Base-by-base conservation (phyloP, 192 early-diverging fungal species). In the Fimicolochytrium jonesii region DNA sequence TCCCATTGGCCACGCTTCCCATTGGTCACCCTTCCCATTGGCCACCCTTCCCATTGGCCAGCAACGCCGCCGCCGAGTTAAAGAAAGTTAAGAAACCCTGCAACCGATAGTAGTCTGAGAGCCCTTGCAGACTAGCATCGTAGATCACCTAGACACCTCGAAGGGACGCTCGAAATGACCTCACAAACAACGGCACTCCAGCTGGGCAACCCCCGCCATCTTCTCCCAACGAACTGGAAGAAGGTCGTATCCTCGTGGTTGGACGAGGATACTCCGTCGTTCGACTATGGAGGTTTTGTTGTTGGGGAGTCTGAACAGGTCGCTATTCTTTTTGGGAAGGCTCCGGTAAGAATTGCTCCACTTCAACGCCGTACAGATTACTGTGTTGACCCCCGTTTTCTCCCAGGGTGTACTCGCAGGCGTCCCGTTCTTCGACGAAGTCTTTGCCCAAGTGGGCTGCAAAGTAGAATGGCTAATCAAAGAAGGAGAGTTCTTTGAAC, bases 271-370 rank as follows among this genome's bases (percentile, higher is more conserved):
- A 89, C 90, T n/a, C 93, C 95, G 5, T 92, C 91, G 17, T 96
- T 98, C 70, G 95, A 98, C 73, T 96, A 93, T 69, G 95, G 95
- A 32, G 95, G 95, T 52, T 96, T 86, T 60, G 95, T 98, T 23
- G 95, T 98, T 25, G 93, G 94, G 59, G 88, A 94, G 65, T 77
- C 83, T 13, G 82, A 83, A 6, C 83, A 95, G 67, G 73, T 73
- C 10, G 95, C 94, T 9, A 81, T 88, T 18, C 76, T 98, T 10
- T 94, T 81, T 64, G 90, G 91, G 66, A 98, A 98, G 72, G 82
- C 88, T 23, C 68, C 71, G 50, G 74, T 75, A 50, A 25, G 39
- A 17, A 5, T 22, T 50, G 22, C n/a, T n/a, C n/a, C n/a, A n/a
- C n/a, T n/a, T n/a, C n/a, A n/a, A n/a, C n/a, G n/a, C n/a, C n/a